Evolutionary conservation across 192 early-diverging fungal species (phyloP), one percentile per base, ranked within the genome.

Genomic region (Gryganskiella cystojenkinii): DNA sequence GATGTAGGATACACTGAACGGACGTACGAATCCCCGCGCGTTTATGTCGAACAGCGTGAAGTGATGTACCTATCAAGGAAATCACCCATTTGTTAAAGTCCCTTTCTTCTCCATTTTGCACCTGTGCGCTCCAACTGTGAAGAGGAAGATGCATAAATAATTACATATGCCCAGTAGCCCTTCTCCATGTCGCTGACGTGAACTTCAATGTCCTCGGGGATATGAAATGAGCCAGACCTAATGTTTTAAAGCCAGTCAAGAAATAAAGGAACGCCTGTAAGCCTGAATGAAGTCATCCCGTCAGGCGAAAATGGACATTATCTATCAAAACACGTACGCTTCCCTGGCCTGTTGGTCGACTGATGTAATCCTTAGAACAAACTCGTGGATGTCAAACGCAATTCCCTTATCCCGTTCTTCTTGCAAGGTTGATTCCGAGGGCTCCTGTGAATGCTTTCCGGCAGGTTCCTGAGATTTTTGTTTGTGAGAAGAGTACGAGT

Each of bases 21-120:
- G 85, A 34, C 83, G 72, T 13, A 86, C 85, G 61, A 82, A 86
- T 24, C 85, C 85, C 47, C 85, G 60, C 15, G 85, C 85, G 43
- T 82, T 81, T 51, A 86, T 86, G 50, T 86, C 85, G 64, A 86
- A 86, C 14, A 86, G 55, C 0, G 85, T 86, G 31, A 86, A 70
- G 35, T 86, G 83, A 30, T 86, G 85, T 3, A 82, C 80, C 85
- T 86, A 79, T 27, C n/a, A n/a, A n/a, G 15, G 19, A 44, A 64
- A 33, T 7, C 9, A 10, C 33, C 45, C 24, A 15, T 35, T 57
- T 33, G 40, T n/a, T n/a, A n/a, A n/a, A n/a, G n/a, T n/a, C n/a
- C n/a, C n/a, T n/a, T n/a, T n/a, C n/a, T n/a, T n/a, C n/a, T n/a
- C n/a, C n/a, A n/a, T n/a, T n/a, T n/a, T n/a, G n/a, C n/a, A n/a